Base-by-base conservation (phyloP, 2,329 filamentous ascomycete genomes). In the Chrysoporthe deuterocubensis region DNA sequence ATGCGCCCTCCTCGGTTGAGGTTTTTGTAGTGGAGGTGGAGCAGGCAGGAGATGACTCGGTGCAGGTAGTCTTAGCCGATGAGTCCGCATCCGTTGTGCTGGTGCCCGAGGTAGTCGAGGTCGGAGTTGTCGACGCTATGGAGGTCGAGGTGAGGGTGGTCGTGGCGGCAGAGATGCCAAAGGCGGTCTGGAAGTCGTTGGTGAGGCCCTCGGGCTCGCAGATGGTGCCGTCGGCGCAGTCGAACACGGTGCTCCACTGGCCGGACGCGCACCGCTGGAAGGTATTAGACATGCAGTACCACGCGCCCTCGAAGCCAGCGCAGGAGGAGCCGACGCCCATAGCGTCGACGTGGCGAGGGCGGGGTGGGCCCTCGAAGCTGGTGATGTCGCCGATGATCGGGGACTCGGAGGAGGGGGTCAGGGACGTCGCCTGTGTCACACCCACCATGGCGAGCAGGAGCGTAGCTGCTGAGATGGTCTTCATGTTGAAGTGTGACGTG, bases 241-340 rank as follows among this genome's bases (percentile, higher is more conserved):
- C 68, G 75, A 84, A 77, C n/a, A 79, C 77, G 0, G 69, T 75
- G 69, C 80, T 83, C 84, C 84, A 87, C 13, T 67, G 73, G 2
- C 84, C 83, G 11, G 77, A 74, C 2, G 81, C 82, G 72, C 84
- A 87, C 40, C 84, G 80, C 75, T 87, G 84, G 76, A 82, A 87
- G 44, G 76, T 78, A 26, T 71, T 75, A 0, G 77, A 78, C 77
- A 86, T 81, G 77, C 85, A 87, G 75, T 86, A 84, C 84, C 84
- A 87, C 69, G 81, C 80, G n/a, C 84, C 84, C 68, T 87, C 84
- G 14, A 76, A 72, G 11, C 73, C 75, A 13, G 76, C 74, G 74
- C 84, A 86, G 4, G 74, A 71, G 1, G 80, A 75, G 26, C 82
- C 82, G 3, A 72, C 74, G 14, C 75, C 68, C 68, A 87, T 61